Evolutionary conservation across 805 yeast species (phyloP).

Genomic region (Saccharomycopsis sp.): DNA sequence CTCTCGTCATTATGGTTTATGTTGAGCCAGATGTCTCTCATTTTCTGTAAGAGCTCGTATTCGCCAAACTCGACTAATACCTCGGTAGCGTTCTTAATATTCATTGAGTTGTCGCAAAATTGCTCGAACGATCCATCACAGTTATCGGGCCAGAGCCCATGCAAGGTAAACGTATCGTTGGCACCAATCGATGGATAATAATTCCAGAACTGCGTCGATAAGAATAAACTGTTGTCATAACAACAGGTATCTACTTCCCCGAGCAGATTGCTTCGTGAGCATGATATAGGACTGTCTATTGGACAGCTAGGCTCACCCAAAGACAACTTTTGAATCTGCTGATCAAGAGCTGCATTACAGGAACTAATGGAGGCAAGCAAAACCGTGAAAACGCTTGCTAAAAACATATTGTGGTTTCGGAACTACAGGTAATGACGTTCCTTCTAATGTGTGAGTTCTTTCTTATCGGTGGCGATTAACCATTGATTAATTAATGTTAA

Average conservation of each 20-base stretch:
- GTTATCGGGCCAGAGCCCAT: slow-evolving; percentile 85
- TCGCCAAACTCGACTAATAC: slow-evolving; percentile 8
- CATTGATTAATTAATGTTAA: too few species aligned
- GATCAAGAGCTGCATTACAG: neutral
- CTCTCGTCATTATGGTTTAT: slow-evolving; percentile 59
- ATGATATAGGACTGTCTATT: neutral
- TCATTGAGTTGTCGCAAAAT: slow-evolving; percentile 52
- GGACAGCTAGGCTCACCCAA: neutral
- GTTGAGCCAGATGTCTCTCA: slow-evolving; percentile 68
- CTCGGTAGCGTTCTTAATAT: slow-evolving; percentile 18
- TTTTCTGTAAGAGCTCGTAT: slow-evolving; percentile 34
- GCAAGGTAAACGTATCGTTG: slow-evolving; percentile 64
- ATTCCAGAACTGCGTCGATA: slow-evolving; percentile 94
- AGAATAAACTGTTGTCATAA: slow-evolving; percentile 28
- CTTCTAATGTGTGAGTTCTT: neutral
- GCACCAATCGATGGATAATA: slow-evolving; percentile 72
- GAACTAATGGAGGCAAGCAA: neutral
- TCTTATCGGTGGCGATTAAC: neutral
- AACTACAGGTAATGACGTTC: neutral
- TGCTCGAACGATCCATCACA: slow-evolving; percentile 81
- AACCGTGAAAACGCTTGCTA: neutral
- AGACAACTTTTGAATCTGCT: neutral
- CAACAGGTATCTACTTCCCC: slow-evolving; percentile 12
- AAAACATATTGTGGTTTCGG: neutral
- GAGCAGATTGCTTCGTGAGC: neutral